phyloP scores from a whole-genome alignment of 768 basidiomycete species.

The Tremella yokohamensis region DNA sequence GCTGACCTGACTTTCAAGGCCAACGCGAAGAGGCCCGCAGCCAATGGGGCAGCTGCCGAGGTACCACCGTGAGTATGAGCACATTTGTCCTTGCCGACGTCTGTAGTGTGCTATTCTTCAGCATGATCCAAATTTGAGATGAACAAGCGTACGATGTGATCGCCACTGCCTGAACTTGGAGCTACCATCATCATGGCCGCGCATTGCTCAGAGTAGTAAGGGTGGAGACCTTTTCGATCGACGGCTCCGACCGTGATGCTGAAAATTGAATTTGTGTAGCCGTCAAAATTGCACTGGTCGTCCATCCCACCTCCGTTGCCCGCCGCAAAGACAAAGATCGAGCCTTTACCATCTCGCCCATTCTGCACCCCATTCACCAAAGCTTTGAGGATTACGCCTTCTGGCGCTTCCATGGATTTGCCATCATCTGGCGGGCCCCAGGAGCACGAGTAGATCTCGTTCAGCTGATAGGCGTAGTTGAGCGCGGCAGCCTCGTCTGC shows the following conservation, averaged over 20 bases:
- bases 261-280: constrained; percentile 97
- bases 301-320: constrained; percentile 88
- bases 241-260: constrained; percentile 94
- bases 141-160: constrained; percentile 71
- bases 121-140: neutral
- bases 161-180: constrained; percentile 89
- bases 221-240: constrained; percentile 87
- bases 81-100: constrained; percentile 79
- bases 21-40: constrained; percentile 86
- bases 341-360: constrained; percentile 83
- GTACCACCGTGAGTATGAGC: constrained; percentile 85
- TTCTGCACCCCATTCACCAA: constrained; percentile 89
- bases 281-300: constrained; percentile 99
- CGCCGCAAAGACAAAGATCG: constrained; percentile 92
- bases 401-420: constrained; percentile 87
- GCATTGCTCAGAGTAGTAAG: constrained; percentile 96
- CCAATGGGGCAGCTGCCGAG: constrained; percentile 95
- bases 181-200: constrained; percentile 96
- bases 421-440: constrained; percentile 99
- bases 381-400: constrained; percentile 84
- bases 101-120: constrained; percentile 75
- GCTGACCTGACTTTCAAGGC: constrained; percentile 78
- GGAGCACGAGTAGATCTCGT: constrained; percentile 89
- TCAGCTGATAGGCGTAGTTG: constrained; percentile 89
- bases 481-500: constrained; percentile 91